Conservation (phyloP, 257 asterid genomes). For the Leonotis leonurus region DNA sequence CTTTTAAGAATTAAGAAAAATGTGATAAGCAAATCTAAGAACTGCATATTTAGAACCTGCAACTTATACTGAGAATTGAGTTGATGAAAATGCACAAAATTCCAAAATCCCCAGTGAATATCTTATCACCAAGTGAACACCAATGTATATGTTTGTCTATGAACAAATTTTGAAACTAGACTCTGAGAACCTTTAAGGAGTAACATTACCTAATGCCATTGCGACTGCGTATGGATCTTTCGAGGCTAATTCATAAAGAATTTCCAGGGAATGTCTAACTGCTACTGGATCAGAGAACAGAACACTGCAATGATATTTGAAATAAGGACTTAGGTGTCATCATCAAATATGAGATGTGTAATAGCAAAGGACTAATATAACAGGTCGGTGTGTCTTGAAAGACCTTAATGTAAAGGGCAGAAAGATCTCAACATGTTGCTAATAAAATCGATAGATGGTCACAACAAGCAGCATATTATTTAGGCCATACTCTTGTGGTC, state of each 20-base stretch:
- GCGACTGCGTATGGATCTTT: slow-evolving; percentile 94
- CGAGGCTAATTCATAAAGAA: slow-evolving; percentile 75
- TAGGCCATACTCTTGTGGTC: background rate
- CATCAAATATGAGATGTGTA: slow-evolving; percentile 6
- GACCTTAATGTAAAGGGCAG: background rate
- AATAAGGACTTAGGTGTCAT: slow-evolving; percentile 9
- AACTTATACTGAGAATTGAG: slow-evolving; percentile 3
- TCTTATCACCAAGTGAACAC: background rate
- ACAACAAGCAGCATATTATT: slow-evolving; percentile 6
- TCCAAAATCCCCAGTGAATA: slow-evolving; percentile 7
- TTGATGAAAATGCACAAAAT: background rate
- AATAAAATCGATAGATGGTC: background rate
- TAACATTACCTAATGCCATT: slow-evolving; percentile 75
- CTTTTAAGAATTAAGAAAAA: background rate
- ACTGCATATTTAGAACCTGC: slow-evolving; percentile 1
- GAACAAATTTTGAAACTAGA: slow-evolving; percentile 7
- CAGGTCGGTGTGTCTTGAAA: slow-evolving; percentile 6
- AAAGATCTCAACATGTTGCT: background rate
- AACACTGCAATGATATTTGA: slow-evolving; percentile 50
- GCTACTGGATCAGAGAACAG: slow-evolving; percentile 94
- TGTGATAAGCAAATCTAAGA: background rate
- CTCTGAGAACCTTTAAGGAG: slow-evolving; percentile 8
- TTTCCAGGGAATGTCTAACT: slow-evolving; percentile 90
- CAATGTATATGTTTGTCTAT: background rate
- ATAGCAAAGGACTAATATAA: slow-evolving; percentile 6